Evolutionary conservation across 1,284 basidiomycete genomes (phyloP).

Genomic region (Phellopilus nigrolimitatus): DNA sequence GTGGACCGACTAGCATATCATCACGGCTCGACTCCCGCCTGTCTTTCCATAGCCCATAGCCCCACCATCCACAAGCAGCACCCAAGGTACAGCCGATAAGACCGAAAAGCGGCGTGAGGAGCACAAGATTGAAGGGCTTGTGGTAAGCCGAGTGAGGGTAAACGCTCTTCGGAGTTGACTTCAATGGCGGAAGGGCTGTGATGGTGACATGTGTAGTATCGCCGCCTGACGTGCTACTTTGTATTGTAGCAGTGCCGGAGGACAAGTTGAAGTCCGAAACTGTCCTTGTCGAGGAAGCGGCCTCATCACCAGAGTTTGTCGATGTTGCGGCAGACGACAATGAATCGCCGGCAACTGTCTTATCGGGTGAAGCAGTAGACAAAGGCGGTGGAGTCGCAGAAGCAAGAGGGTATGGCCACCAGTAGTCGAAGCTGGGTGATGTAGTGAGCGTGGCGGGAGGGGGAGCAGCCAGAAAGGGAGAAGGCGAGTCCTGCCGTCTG

Average conservation of each 20-base stretch:
- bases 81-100: slow-evolving; percentile 35
- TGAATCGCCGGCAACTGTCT: background rate
- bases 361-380: background rate
- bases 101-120: slow-evolving; percentile 38
- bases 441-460: slow-evolving; percentile 8
- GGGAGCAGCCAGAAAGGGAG: slow-evolving; percentile 1
- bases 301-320: background rate
- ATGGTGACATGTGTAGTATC: slow-evolving; percentile 26
- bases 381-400: slow-evolving; percentile 17
- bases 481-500: slow-evolving; percentile 4
- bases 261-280: background rate
- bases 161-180: slow-evolving; percentile 24
- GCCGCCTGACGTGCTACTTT: background rate
- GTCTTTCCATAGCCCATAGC: slow-evolving; percentile 12
- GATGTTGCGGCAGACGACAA: background rate
- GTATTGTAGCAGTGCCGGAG: background rate
- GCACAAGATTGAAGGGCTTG: slow-evolving; percentile 31
- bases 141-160: slow-evolving; percentile 21
- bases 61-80: slow-evolving; percentile 15
- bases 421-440: slow-evolving; percentile 25
- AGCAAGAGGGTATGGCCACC: slow-evolving; percentile 31
- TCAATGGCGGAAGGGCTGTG: slow-evolving; percentile 38
- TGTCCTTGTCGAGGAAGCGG: background rate
- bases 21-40: background rate
- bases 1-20: slow-evolving; percentile 5